Evolutionary conservation across 2,329 filamentous ascomycete species (phyloP).

Genomic region (Pezicula neosporulosa): DNA sequence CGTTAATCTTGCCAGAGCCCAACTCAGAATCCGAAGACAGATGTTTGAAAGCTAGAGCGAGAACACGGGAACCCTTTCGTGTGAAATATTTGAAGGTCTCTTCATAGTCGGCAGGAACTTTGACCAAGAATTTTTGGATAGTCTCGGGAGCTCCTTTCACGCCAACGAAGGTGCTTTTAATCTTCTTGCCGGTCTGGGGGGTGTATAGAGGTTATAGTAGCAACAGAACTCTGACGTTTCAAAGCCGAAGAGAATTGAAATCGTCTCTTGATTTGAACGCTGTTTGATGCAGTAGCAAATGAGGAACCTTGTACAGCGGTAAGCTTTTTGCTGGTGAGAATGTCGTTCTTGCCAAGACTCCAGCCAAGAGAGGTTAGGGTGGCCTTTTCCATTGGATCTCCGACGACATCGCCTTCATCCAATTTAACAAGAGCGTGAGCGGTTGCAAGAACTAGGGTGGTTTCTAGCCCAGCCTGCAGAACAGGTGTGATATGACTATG

Average conservation of each 20-base stretch:
- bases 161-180: constrained; percentile 83
- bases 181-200: constrained; percentile 69
- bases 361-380: constrained; percentile 87
- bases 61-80: constrained; percentile 87
- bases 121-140: constrained; percentile 86
- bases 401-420: constrained; percentile 94
- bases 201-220: constrained; percentile 73
- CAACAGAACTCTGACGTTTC: constrained; percentile 93
- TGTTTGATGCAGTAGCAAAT: constrained; percentile 55
- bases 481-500: constrained; percentile 76
- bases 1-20: constrained; percentile 81
- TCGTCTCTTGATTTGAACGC: constrained; percentile 90
- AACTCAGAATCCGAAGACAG: constrained; percentile 79
- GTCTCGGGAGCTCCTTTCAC: constrained; percentile 98
- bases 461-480: constrained; percentile 69
- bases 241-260: constrained; percentile 98
- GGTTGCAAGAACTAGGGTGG: constrained; percentile 88
- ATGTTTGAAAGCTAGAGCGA: constrained; percentile 92
- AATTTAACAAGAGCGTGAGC: constrained; percentile 94
- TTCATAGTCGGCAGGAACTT: constrained; percentile 83
- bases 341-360: constrained; percentile 87
- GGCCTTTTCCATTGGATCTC: constrained; percentile 98
- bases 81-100: constrained; percentile 99
- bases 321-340: constrained; percentile 64
- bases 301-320: constrained; percentile 40